Evolutionary conservation across 2,329 filamentous ascomycete species (phyloP).

Genomic region (Aspergillus unguis): DNA sequence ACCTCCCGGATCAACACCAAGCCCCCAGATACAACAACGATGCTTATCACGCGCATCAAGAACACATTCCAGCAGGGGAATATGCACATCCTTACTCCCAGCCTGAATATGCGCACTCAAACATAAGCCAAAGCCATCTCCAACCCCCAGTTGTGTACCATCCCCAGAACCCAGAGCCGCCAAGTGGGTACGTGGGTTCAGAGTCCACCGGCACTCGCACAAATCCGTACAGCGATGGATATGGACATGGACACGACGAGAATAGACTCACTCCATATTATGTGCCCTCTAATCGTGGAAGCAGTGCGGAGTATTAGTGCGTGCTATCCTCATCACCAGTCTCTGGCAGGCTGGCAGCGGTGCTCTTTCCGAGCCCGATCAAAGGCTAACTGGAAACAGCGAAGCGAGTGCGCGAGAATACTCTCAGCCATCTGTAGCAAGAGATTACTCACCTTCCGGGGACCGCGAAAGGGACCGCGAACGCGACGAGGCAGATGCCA

Average conservation of each 20-base stretch:
- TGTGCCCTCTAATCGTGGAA: slow-evolving; percentile 9
- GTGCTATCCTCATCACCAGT: neutral
- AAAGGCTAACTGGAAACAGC: neutral
- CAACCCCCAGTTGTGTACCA: slow-evolving; percentile 9
- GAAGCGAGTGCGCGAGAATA: neutral
- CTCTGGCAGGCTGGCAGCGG: neutral
- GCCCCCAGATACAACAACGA: slow-evolving; percentile 28
- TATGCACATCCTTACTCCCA: neutral
- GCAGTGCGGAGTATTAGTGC: slow-evolving; percentile 23
- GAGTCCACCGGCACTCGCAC: neutral
- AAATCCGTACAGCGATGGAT: neutral
- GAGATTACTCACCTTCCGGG: neutral
- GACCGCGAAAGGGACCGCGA: neutral
- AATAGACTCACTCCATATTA: slow-evolving; percentile 11
- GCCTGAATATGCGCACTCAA: neutral
- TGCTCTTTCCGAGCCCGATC: no score
- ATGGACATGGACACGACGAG: slow-evolving; percentile 3
- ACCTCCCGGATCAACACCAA: slow-evolving; percentile 23
- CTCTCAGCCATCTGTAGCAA: neutral
- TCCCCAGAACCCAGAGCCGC: slow-evolving; percentile 7
- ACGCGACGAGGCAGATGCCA: slow-evolving; percentile 41
- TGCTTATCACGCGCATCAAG: slow-evolving; percentile 8
- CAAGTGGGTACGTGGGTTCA: slow-evolving; percentile 6
- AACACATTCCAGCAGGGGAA: slow-evolving; percentile 8
- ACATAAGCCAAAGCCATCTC: neutral